Evolutionary conservation across 176 grass and related monocot species (phyloP).

Genomic region (Calamus simplicifolius): DNA sequence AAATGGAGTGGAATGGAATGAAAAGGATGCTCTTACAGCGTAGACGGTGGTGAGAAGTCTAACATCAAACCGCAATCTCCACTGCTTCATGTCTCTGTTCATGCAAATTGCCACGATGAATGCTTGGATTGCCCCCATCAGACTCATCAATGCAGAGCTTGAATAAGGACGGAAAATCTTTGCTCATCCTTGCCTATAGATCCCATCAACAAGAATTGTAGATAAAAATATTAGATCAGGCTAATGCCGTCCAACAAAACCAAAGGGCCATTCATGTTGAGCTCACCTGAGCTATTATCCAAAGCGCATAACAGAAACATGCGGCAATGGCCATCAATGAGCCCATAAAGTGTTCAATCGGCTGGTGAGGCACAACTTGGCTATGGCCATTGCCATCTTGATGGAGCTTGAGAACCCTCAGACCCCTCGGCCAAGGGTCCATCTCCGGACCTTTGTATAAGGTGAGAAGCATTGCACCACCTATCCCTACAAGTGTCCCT

Average conservation of each 20-base stretch:
- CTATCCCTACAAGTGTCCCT: constrained; percentile 33
- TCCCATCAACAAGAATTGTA: too few species aligned
- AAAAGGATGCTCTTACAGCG: constrained; percentile 8
- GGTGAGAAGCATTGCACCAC: constrained; percentile 47
- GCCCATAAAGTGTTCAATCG: constrained; percentile 19
- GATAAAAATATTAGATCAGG: not conserved
- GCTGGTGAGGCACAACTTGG: not conserved
- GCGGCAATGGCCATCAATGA: constrained; percentile 36
- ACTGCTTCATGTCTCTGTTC: constrained; percentile 12
- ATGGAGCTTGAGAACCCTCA: constrained; percentile 12
- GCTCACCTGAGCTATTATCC: constrained; percentile 38
- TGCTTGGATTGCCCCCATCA: constrained; percentile 35
- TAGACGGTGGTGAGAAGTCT: constrained; percentile 32
- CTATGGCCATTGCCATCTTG: not conserved
- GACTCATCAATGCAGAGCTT: constrained; percentile 33
- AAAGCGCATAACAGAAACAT: constrained; percentile 41
- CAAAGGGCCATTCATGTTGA: not conserved
- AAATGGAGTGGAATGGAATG: too few species aligned
- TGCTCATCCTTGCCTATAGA: constrained; percentile 23
- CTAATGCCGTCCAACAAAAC: not conserved
- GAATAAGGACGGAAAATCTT: constrained; percentile 30
- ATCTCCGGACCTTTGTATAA: constrained; percentile 47
- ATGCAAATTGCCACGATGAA: constrained; percentile 15
- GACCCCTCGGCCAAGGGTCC: not conserved
- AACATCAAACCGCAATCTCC: constrained; percentile 35